Percentiles rank a stretch among this genome's conserved stretches.
Conservation (phyloP, 2,329 filamentous ascomycete species). For the Pseudopithomyces maydicus region DNA sequence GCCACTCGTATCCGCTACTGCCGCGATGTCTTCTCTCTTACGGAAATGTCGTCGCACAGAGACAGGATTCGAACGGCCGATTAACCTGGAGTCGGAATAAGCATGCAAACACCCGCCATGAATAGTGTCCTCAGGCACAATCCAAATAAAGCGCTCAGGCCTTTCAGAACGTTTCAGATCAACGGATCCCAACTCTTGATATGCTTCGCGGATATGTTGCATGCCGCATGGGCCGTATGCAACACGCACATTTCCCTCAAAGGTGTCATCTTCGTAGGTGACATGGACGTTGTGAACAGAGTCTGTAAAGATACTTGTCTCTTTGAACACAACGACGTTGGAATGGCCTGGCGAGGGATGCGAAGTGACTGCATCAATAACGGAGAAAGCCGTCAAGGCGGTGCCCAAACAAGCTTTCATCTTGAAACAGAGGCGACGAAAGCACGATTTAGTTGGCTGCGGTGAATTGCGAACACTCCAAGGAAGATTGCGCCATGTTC, state of each 20-base stretch:
- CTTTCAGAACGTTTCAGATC: slow-evolving; percentile 33
- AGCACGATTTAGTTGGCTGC: background rate
- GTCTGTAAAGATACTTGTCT: slow-evolving; percentile 41
- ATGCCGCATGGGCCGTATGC: slow-evolving; percentile 54
- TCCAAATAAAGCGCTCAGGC: slow-evolving; percentile 56
- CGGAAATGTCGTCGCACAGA: slow-evolving; percentile 41
- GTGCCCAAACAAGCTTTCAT: background rate
- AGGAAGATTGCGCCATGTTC: background rate
- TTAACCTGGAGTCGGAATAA: slow-evolving; percentile 45
- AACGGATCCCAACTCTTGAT: slow-evolving; percentile 52
- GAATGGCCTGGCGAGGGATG: slow-evolving; percentile 13
- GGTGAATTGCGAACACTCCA: background rate
- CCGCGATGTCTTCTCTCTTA: slow-evolving; percentile 47
- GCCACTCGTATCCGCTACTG: slow-evolving; percentile 61
- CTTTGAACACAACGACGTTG: slow-evolving; percentile 38
- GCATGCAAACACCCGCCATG: slow-evolving; percentile 52
- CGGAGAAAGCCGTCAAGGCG: background rate
- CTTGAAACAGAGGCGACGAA: background rate
- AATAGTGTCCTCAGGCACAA: slow-evolving; percentile 48
- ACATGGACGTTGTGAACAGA: slow-evolving; percentile 58
- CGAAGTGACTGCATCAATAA: background rate
- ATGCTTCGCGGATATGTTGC: slow-evolving; percentile 36
- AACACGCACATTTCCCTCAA: slow-evolving; percentile 51
- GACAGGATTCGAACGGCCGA: slow-evolving; percentile 51
- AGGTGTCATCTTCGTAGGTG: slow-evolving; percentile 44